Base-by-base conservation (phyloP, 2,329 filamentous ascomycete genomes). In the Penicillium italicum region DNA sequence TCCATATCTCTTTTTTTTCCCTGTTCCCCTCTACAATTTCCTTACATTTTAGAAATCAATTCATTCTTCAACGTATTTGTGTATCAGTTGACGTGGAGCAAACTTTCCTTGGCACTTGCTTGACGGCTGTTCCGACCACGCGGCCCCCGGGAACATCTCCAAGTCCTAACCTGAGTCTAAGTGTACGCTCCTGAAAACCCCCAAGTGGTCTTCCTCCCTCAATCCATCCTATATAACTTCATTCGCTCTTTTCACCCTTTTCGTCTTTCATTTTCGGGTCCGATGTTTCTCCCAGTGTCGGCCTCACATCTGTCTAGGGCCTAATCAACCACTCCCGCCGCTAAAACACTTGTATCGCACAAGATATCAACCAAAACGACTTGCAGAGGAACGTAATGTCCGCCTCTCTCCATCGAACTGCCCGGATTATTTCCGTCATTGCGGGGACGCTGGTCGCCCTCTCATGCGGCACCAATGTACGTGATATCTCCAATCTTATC, bases 401-500 rank as follows among this genome's bases (percentile, higher is more conserved):
- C 53, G 62, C 58, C 33, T 65, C 67, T 51, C 48, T 56, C 45
- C 60, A 67, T 53, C 69, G 66, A 54, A 68, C 69, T 50, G 86
- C 85, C 60, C 88, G 92, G 64, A 80, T 96, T 51, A 76, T 94
- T 54, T 92, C 93, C 62, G 93, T 92, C 66, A 78, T 92, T 55
- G 91, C 92, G 47, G 91, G 91, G 28, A 96, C 91, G 16, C 72
- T 85, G 61, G 91, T 97, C 60, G 86, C 92, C 16, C 80, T 97
- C 56, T 91, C 92, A 58, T 96, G 92, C 73, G 94, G 94, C 58
- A 96, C 92, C 60, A 97, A 97, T 74, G 91, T 95, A 76, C 50
- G 69, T 61, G 52, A 54, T 49, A 16, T 41, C 38, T 31, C 45
- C 20, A 34, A 34, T 14, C 49, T 57, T 34, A 47, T 26, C 37